These are phyloP conservation scores for Sporothrix inflata DNA, from an alignment of 2,329 filamentous ascomycete genomes.

Conservation along the genomic window DNA sequence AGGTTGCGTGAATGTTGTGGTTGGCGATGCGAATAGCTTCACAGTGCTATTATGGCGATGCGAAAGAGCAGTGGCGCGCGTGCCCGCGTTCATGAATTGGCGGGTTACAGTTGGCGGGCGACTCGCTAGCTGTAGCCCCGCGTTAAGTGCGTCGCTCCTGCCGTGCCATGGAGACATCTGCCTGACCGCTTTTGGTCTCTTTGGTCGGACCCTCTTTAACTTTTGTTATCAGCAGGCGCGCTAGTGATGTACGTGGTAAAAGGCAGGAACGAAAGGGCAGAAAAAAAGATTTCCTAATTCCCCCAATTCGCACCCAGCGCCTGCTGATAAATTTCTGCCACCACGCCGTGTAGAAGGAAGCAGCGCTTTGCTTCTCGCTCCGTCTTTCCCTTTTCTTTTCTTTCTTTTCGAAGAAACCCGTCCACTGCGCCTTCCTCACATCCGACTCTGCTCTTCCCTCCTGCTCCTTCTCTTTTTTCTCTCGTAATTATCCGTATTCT, in stretches of 20 bases:
- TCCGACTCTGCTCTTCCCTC: background rate
- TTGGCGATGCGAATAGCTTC: background rate
- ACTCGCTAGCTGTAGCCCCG: background rate
- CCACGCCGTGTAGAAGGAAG: slow-evolving; percentile 18
- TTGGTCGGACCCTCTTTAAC: background rate
- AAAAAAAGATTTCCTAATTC: slow-evolving; percentile 23
- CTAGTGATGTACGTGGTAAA: slow-evolving; percentile 15
- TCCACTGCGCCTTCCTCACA: background rate
- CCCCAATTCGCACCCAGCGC: background rate
- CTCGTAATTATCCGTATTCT: background rate
- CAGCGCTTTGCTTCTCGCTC: background rate
- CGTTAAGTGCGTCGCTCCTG: background rate
- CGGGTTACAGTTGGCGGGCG: background rate
- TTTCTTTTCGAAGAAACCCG: background rate
- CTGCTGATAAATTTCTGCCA: slow-evolving; percentile 28
- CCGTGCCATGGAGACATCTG: background rate
- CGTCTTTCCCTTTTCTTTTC: background rate
- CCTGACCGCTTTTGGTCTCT: slow-evolving; percentile 25
- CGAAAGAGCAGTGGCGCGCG: slow-evolving; percentile 3
- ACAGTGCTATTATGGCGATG: background rate
- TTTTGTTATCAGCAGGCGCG: background rate
- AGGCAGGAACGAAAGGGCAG: slow-evolving; percentile 14
- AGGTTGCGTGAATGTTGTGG: too few relatives aligned
- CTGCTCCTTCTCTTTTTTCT: background rate
- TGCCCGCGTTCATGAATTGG: slow-evolving; percentile 1